Evolutionary conservation across 2,329 filamentous ascomycete genomes (phyloP).

Genomic region (Westerdykella ornata): DNA sequence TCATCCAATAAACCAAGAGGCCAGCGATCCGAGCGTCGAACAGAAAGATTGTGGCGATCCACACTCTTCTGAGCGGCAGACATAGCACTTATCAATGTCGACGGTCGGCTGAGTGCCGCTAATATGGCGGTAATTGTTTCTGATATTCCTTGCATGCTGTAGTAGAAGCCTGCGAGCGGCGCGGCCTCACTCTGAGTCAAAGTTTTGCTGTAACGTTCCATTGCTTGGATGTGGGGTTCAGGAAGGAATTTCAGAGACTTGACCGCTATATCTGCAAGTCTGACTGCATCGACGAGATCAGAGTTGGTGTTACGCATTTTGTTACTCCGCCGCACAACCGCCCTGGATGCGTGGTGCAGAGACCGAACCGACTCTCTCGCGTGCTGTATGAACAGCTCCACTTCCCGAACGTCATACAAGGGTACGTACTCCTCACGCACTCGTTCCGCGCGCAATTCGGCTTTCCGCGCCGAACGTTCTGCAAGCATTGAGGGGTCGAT

Average conservation of each 20-base stretch:
- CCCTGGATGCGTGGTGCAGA: constrained; percentile 76
- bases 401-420: constrained; percentile 70
- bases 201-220: constrained; percentile 64
- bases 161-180: constrained; percentile 67
- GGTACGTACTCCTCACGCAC: constrained; percentile 86
- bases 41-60: constrained; percentile 67
- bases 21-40: constrained; percentile 71
- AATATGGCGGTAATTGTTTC: constrained; percentile 78
- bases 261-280: constrained; percentile 46
- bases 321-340: constrained; percentile 72
- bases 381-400: constrained; percentile 87
- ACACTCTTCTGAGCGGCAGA: constrained; percentile 66
- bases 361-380: constrained; percentile 83
- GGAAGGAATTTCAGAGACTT: constrained; percentile 62
- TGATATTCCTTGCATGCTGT: constrained; percentile 70
- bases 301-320: constrained; percentile 56
- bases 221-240: constrained; percentile 57
- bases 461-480: constrained; percentile 79
- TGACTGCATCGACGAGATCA: constrained; percentile 64
- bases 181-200: constrained; percentile 63
- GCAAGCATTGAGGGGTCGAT: constrained; percentile 85
- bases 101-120: constrained; percentile 68
- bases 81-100: constrained; percentile 70
- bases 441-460: constrained; percentile 72
- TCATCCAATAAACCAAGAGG: constrained; percentile 79